Conservation (phyloP, 805 yeast species). For the Suhomyces xylopsoci region DNA sequence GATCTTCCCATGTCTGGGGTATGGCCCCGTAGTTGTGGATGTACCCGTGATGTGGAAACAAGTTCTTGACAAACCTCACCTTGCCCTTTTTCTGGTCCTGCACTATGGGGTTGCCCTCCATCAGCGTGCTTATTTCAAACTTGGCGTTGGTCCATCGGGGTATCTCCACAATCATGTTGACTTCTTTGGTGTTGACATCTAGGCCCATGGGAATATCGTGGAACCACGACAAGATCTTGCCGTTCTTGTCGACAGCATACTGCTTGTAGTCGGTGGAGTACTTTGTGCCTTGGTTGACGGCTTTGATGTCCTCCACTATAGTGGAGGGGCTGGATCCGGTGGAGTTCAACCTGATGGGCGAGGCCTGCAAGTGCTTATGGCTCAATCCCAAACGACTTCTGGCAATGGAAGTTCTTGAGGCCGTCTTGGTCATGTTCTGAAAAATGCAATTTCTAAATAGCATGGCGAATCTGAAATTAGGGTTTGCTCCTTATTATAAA, state of each 20-base stretch:
- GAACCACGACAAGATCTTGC: slow-evolving; percentile 59
- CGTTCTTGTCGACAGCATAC: slow-evolving; percentile 38
- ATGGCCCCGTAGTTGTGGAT: slow-evolving; percentile 86
- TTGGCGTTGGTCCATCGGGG: slow-evolving; percentile 79
- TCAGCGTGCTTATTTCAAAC: slow-evolving; percentile 64
- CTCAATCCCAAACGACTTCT: slow-evolving; percentile 9
- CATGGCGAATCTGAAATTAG: background rate
- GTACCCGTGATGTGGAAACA: slow-evolving; percentile 82
- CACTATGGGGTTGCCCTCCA: slow-evolving; percentile 67
- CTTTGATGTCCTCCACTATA: background rate
- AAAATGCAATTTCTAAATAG: background rate
- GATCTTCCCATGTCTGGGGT: slow-evolving; percentile 98
- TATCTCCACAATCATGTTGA: slow-evolving; percentile 46
- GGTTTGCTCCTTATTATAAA: background rate
- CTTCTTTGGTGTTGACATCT: slow-evolving; percentile 36
- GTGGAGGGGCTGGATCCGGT: background rate
- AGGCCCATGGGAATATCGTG: slow-evolving; percentile 67
- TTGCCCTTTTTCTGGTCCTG: slow-evolving; percentile 79
- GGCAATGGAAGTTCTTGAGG: slow-evolving; percentile 4
- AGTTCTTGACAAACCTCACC: slow-evolving; percentile 70
- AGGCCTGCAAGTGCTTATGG: slow-evolving; percentile 9
- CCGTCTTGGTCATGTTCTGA: background rate
- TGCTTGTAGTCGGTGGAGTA: slow-evolving; percentile 38
- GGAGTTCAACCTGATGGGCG: slow-evolving; percentile 7
- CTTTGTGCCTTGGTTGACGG: slow-evolving; percentile 28